Conservation (phyloP, 768 basidiomycete species). For the Russula lepida region DNA sequence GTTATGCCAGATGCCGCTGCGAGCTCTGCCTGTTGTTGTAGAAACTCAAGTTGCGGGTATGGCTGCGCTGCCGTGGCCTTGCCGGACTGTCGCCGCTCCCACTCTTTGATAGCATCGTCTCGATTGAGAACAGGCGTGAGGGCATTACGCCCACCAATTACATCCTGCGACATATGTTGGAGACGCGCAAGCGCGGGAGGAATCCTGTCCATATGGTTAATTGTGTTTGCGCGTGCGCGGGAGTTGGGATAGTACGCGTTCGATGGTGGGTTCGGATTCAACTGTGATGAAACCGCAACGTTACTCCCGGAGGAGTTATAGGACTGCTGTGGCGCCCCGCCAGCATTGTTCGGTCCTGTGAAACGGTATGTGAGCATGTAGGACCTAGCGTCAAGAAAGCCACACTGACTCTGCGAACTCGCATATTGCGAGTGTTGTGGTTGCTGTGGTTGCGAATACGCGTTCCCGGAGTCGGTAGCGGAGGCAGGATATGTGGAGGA, state of each 20-base stretch:
- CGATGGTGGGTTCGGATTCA: constrained; percentile 48
- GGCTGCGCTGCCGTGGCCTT: constrained; percentile 63
- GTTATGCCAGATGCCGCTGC: constrained; percentile 54
- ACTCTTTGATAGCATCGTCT: constrained; percentile 91
- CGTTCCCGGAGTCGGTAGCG: constrained; percentile 24
- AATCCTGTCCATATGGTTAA: constrained; percentile 86
- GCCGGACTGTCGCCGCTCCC: constrained; percentile 84
- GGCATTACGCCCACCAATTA: constrained; percentile 68
- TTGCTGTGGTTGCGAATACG: constrained; percentile 15
- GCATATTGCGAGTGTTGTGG: constrained; percentile 23
- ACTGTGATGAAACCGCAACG: constrained; percentile 20
- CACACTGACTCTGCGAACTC: constrained; percentile 25
- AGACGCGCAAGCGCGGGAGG: constrained; percentile 88
- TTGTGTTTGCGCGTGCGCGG: constrained; percentile 82
- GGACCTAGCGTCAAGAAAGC: constrained; percentile 36
- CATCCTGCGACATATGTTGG: constrained; percentile 83
- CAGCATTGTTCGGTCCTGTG: constrained; percentile 23
- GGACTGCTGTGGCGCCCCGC: constrained; percentile 23
- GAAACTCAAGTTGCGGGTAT: constrained; percentile 83
- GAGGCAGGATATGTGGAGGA: constrained; percentile 27
- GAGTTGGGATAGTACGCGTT: constrained; percentile 62
- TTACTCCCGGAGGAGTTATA: constrained; percentile 5
- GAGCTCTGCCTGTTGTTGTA: constrained; percentile 90
- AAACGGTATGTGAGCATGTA: constrained; percentile 44
- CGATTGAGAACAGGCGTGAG: constrained; percentile 90